phyloP scores from a whole-genome alignment of 106 monocot species.

The Dioscorea dumetorum region DNA sequence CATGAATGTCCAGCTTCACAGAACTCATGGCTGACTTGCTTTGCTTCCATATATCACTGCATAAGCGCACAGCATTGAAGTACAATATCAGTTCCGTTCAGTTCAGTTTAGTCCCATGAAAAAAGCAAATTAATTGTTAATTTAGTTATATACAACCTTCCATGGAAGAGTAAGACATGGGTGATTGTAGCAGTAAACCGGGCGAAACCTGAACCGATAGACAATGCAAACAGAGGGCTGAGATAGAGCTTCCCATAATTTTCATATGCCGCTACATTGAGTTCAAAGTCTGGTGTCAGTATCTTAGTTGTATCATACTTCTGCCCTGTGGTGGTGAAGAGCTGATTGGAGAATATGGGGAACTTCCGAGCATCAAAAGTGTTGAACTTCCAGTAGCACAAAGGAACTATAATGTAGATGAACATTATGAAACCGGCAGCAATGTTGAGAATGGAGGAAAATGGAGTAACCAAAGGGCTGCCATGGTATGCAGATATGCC shows the following conservation, averaged over 20 bases:
- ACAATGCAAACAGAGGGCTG: constrained; percentile 76
- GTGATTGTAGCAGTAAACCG: constrained; percentile 68
- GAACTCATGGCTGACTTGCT: constrained; percentile 63
- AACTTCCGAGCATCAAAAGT: constrained; percentile 76
- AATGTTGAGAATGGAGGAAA: constrained; percentile 71
- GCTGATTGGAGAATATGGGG: constrained; percentile 87
- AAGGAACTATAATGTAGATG: constrained; percentile 75
- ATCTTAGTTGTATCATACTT: constrained; percentile 71
- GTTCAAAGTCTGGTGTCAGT: constrained; percentile 51
- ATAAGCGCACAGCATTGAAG: background rate
- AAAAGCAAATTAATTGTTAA: no score
- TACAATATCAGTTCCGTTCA: no score
- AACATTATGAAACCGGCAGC: constrained; percentile 82
- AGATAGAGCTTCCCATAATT: constrained; percentile 76
- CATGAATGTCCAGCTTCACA: constrained; percentile 58
- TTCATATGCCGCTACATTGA: constrained; percentile 69
- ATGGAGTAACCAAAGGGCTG: constrained; percentile 77
- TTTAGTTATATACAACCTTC: constrained; percentile 25
- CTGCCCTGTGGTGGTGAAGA: constrained; percentile 60
- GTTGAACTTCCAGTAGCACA: constrained; percentile 85
- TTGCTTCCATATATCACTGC: constrained; percentile 81
- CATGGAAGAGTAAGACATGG: constrained; percentile 77
- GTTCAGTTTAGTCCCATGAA: no score
- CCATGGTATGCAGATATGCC: constrained; percentile 90
- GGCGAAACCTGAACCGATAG: constrained; percentile 78